phyloP scores from a whole-genome alignment of 2,329 filamentous ascomycete species.

The Pleurostoma richardsiae region DNA sequence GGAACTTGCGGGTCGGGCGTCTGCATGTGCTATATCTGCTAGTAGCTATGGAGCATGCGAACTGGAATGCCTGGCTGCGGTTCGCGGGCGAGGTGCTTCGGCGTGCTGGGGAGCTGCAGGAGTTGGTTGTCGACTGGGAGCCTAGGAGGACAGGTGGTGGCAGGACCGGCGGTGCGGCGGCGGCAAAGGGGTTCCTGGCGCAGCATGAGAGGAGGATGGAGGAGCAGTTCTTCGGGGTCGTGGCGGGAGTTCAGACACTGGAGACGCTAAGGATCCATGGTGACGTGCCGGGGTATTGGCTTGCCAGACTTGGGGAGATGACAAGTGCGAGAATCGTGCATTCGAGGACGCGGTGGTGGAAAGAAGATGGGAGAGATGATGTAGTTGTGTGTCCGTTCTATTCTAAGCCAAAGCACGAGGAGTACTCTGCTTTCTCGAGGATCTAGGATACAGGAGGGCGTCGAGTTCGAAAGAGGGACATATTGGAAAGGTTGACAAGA shows the following conservation, averaged over 20 bases:
- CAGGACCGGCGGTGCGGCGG: conserved; percentile 5
- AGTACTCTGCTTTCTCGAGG: no score
- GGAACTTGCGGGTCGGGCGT: conserved; percentile 17
- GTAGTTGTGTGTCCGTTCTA: no score
- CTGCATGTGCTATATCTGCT: conserved; percentile 18
- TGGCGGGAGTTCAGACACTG: conserved; percentile 10
- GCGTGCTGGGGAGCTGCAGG: conserved; percentile 9
- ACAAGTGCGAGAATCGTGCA: neutral
- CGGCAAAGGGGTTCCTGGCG: conserved; percentile 4
- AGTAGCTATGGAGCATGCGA: conserved; percentile 18
- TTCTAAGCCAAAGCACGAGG: no score
- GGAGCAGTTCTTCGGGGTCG: conserved; percentile 13
- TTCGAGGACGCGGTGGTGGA: neutral
- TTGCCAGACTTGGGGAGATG: conserved; percentile 8
- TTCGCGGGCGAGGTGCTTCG: conserved; percentile 16
- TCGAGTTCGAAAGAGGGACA: no score
- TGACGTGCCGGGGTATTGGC: conserved; percentile 13
- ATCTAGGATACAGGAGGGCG: no score
- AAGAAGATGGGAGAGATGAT: neutral
- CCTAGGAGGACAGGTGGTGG: conserved; percentile 11
- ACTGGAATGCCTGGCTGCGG: conserved; percentile 24
- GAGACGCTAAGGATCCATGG: conserved; percentile 15
- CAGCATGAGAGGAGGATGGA: conserved; percentile 13
- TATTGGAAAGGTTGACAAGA: no score
- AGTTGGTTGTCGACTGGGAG: conserved; percentile 22